Percentiles rank a stretch among this genome's conserved stretches.
Conservation (phyloP, 2,329 filamentous ascomycete genomes). For the Penicillium freii region DNA sequence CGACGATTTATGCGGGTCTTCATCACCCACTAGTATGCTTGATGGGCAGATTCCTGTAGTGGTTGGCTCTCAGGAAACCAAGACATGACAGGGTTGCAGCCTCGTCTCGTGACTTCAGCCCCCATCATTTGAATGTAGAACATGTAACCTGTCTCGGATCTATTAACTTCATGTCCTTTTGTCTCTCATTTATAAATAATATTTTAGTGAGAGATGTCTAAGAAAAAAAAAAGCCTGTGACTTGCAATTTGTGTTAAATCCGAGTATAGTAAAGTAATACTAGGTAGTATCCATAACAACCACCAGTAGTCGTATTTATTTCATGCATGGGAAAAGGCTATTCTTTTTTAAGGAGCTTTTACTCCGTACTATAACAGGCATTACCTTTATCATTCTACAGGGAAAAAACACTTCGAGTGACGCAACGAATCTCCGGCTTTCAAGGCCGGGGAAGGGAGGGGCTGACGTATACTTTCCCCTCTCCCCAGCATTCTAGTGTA, state of each 20-base stretch:
- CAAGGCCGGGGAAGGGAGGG: background rate
- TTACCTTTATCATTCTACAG: too few species aligned
- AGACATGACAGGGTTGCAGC: background rate
- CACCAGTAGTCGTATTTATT: too few species aligned
- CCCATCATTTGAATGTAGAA: background rate
- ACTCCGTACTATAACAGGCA: too few species aligned
- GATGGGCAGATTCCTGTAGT: slow-evolving; percentile 4
- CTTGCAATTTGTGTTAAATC: background rate
- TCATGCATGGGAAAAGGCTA: too few species aligned
- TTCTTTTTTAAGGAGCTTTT: too few species aligned
- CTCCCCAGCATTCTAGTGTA: background rate
- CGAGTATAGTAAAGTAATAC: background rate
- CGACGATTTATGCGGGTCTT: slow-evolving; percentile 19
- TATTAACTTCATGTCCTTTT: too few species aligned
- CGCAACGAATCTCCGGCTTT: slow-evolving; percentile 3
- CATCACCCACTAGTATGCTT: slow-evolving; percentile 12
- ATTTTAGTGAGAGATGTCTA: background rate
- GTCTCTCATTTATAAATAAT: background rate
- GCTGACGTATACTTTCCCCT: slow-evolving; percentile 6
- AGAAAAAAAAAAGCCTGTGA: background rate
- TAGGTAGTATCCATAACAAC: background rate
- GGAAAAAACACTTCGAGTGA: background rate
- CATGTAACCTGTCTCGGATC: slow-evolving; percentile 1
- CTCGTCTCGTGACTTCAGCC: background rate
- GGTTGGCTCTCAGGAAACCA: background rate